These are phyloP conservation scores for Metschnikowia bowlesiae DNA, from an alignment of 805 yeast species.

Conservation along the genomic window DNA sequence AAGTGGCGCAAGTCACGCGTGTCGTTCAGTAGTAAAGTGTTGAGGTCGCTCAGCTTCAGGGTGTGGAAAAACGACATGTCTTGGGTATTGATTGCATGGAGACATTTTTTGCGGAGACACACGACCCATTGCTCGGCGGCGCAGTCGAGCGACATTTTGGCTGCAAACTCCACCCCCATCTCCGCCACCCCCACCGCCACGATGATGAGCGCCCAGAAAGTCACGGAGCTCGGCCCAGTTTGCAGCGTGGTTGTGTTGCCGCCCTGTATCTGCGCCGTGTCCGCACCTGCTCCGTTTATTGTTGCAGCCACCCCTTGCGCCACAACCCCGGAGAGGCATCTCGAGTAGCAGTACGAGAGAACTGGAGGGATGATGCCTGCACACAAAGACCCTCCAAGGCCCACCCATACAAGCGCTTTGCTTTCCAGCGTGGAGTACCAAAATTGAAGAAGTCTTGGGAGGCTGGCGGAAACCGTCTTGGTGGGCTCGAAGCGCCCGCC, in stretches of 20 bases:
- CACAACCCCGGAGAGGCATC: conserved; percentile 55
- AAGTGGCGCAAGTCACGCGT: conserved; percentile 69
- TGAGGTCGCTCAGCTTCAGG: conserved; percentile 47
- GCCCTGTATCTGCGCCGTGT: not conserved
- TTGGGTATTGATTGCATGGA: conserved; percentile 48
- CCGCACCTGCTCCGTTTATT: not conserved
- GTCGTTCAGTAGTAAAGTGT: conserved; percentile 75
- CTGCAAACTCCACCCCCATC: conserved; percentile 52
- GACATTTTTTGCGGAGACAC: conserved; percentile 45
- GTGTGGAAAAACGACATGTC: conserved; percentile 49
- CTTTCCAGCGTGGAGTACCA: conserved; percentile 20
- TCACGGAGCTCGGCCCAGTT: not conserved
- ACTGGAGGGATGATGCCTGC: conserved; percentile 70
- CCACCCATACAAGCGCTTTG: conserved; percentile 37
- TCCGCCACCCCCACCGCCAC: conserved; percentile 63
- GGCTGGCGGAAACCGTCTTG: conserved; percentile 17
- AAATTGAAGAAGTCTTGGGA: conserved; percentile 22
- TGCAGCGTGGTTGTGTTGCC: not conserved
- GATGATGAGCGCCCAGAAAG: conserved; percentile 58
- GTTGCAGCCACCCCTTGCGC: conserved; percentile 10
- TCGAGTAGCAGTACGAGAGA: conserved; percentile 74
- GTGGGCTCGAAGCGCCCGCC: conserved; percentile 1
- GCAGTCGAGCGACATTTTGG: conserved; percentile 47
- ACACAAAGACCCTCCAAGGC: conserved; percentile 48
- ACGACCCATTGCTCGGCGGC: conserved; percentile 68